These are phyloP conservation scores for Albophoma yamanashiensis DNA, from an alignment of 2,329 filamentous ascomycete genomes.

Conservation along the genomic window DNA sequence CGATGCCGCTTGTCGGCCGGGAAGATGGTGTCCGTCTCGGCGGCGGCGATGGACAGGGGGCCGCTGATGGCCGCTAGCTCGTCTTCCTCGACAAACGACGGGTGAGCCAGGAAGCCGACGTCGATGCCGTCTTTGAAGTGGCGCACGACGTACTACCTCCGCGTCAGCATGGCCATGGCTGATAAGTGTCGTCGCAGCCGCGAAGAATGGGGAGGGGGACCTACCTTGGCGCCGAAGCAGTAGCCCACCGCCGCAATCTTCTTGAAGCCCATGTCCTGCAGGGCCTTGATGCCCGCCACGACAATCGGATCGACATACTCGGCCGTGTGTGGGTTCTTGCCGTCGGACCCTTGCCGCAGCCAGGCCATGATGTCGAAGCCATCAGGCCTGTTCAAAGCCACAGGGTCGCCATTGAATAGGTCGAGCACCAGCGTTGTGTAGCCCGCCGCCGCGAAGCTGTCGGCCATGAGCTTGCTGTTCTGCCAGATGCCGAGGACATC, in stretches of 20 bases:
- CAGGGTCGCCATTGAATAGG: slow-evolving; percentile 25
- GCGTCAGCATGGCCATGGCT: slow-evolving; percentile 14
- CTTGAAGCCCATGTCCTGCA: slow-evolving; percentile 41
- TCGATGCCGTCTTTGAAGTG: slow-evolving; percentile 48
- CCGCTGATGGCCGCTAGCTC: slow-evolving; percentile 47
- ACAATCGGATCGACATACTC: slow-evolving; percentile 22
- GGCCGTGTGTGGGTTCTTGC: slow-evolving; percentile 32
- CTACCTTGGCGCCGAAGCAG: slow-evolving; percentile 54
- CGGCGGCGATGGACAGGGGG: slow-evolving; percentile 52
- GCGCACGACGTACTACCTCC: slow-evolving; percentile 53
- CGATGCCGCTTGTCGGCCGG: slow-evolving; percentile 40
- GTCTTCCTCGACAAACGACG: slow-evolving; percentile 45
- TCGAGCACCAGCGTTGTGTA: slow-evolving; percentile 27
- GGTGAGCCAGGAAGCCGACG: slow-evolving; percentile 54
- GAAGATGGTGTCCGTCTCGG: slow-evolving; percentile 52
- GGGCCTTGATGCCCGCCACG: slow-evolving; percentile 35
- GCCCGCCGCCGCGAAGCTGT: slow-evolving; percentile 24
- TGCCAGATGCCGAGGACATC: slow-evolving; percentile 27
- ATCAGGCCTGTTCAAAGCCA: slow-evolving; percentile 13
- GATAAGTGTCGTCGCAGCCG: background rate
- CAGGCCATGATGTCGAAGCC: slow-evolving; percentile 21
- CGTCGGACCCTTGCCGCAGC: slow-evolving; percentile 29
- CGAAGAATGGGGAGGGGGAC: slow-evolving; percentile 17
- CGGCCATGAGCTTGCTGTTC: slow-evolving; percentile 31
- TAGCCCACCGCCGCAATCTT: slow-evolving; percentile 50